phyloP scores from a whole-genome alignment of 306 rosid species.

The Oxytropis ochrocephala region DNA sequence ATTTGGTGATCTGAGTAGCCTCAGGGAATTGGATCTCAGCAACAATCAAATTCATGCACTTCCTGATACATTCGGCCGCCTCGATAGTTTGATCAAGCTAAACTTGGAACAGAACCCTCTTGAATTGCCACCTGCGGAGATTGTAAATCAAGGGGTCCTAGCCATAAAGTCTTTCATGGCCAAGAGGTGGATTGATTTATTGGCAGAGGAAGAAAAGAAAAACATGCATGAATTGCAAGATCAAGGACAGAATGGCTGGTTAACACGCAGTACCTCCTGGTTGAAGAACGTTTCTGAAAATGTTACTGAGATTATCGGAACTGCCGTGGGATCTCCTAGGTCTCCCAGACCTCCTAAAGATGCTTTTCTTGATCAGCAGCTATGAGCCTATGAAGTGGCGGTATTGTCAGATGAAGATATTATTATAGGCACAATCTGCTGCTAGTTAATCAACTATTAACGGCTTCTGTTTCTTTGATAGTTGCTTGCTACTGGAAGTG shows the following conservation, averaged over 20 bases:
- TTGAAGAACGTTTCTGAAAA: constrained; percentile 60
- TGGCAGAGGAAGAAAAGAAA: constrained; percentile 72
- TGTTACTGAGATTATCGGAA: constrained; percentile 48
- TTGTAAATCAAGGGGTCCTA: constrained; percentile 59
- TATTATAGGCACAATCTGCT: not conserved
- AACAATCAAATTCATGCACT: constrained; percentile 87
- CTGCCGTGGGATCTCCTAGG: constrained; percentile 41
- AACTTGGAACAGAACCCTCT: constrained; percentile 91
- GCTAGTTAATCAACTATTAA: not conserved
- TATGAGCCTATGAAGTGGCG: constrained; percentile 42
- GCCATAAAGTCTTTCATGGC: constrained; percentile 71
- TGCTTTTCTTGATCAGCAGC: constrained; percentile 75
- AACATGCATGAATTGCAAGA: constrained; percentile 45
- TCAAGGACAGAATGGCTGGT: constrained; percentile 55
- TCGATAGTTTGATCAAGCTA: constrained; percentile 63
- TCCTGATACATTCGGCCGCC: constrained; percentile 89
- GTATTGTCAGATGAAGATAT: constrained; percentile 5
- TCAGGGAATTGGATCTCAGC: constrained; percentile 86
- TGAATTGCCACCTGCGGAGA: constrained; percentile 65
- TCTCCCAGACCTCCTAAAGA: constrained; percentile 58
- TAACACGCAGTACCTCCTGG: constrained; percentile 83
- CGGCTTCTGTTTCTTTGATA: not conserved
- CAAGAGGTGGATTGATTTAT: constrained; percentile 73
- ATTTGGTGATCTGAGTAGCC: constrained; percentile 72
- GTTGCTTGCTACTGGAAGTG: not conserved